Percentiles rank a stretch among this genome's conserved stretches.
phyloP scores from a whole-genome alignment of 345 rosid species.

The Moricandia arvensis region DNA sequence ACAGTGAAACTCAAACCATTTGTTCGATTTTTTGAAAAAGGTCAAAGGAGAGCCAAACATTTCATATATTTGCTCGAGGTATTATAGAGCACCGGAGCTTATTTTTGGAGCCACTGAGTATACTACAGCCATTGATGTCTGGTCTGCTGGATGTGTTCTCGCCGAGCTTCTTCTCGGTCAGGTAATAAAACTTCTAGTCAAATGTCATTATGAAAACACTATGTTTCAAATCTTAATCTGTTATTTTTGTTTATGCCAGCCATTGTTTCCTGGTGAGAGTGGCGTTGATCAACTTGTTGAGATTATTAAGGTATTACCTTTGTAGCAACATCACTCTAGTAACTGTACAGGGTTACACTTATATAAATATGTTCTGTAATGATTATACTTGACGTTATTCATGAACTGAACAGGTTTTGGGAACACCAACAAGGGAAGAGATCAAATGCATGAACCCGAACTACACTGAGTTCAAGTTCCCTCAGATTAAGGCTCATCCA shows the following conservation, averaged over 20 bases:
- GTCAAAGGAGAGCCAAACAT: conserved; percentile 95
- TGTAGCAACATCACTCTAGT: too few relatives aligned
- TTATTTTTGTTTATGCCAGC: conserved; percentile 48
- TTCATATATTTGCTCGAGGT: conserved; percentile 94
- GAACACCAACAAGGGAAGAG: conserved; percentile 98
- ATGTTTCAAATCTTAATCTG: neutral
- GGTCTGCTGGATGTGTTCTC: conserved; percentile 97
- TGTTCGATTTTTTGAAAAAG: conserved; percentile 45
- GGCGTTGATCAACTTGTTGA: conserved; percentile 98
- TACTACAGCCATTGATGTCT: conserved; percentile 93
- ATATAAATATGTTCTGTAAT: too few relatives aligned
- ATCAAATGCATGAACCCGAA: conserved; percentile 99
- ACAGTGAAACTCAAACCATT: too few relatives aligned
- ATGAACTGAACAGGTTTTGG: conserved; percentile 46
- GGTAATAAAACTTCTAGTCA: conserved; percentile 39
- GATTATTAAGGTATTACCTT: conserved; percentile 70
- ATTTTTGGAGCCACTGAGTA: conserved; percentile 97
- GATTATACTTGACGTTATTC: too few relatives aligned
- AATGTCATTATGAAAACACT: neutral
- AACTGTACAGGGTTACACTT: too few relatives aligned
- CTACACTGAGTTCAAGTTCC: conserved; percentile 93
- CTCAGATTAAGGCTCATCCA: conserved; percentile 98
- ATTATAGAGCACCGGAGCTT: conserved; percentile 97
- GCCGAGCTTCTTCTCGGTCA: conserved; percentile 96
- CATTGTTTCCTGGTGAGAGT: conserved; percentile 95